phyloP scores from a whole-genome alignment of 345 rosid species.

The Lumnitzera racemosa region DNA sequence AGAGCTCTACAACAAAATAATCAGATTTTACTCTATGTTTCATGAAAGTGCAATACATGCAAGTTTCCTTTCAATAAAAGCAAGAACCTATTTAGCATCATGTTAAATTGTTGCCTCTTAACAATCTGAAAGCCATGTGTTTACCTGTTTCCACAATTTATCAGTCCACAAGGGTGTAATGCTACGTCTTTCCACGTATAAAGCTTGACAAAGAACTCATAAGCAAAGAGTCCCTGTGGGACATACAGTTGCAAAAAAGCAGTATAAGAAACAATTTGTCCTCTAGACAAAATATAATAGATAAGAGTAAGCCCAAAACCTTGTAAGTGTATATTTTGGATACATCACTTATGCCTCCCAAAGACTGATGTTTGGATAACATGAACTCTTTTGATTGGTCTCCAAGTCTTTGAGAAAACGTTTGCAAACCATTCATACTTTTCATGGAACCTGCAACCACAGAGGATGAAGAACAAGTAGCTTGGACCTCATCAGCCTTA shows the following conservation, averaged over 20 bases:
- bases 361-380: slow-evolving; percentile 25
- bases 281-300: slow-evolving; percentile 3
- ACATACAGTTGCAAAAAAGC: neutral
- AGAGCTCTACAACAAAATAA: too few species aligned
- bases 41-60: too few species aligned
- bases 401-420: slow-evolving; percentile 54
- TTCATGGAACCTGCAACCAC: slow-evolving; percentile 23
- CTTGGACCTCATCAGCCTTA: slow-evolving; percentile 25
- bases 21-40: too few species aligned
- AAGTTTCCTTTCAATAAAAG: too few species aligned
- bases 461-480: slow-evolving; percentile 20
- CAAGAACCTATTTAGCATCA: neutral
- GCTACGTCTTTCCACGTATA: slow-evolving; percentile 60
- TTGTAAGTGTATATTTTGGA: slow-evolving; percentile 49
- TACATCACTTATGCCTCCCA: slow-evolving; percentile 26
- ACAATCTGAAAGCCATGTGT: neutral
- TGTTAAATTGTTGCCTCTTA: slow-evolving; percentile 6
- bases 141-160: slow-evolving; percentile 93
- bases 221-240: slow-evolving; percentile 70
- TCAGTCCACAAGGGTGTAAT: slow-evolving; percentile 78
- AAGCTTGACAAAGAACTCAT: slow-evolving; percentile 71
- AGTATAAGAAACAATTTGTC: slow-evolving; percentile 9
- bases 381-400: slow-evolving; percentile 62
- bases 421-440: slow-evolving; percentile 40
- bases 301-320: slow-evolving; percentile 33